phyloP scores from a whole-genome alignment of 2,329 filamentous ascomycete species.

The Ophioceras dolichostomum region DNA sequence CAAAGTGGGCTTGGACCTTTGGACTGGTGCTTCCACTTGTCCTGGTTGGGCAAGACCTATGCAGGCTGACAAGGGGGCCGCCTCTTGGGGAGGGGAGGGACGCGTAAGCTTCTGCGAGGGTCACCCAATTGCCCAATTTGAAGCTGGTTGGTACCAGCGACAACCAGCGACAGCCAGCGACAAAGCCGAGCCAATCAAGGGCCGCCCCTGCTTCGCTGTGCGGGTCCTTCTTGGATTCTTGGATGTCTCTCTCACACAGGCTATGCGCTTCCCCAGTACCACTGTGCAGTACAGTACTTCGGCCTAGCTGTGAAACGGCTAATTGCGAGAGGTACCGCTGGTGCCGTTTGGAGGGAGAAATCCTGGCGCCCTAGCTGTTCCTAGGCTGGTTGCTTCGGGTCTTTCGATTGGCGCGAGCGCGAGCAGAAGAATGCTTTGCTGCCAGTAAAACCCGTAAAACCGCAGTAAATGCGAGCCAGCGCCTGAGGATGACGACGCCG shows the following conservation, averaged over 20 bases:
- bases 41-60: constrained; percentile 2
- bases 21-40: neutral
- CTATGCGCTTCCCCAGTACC: neutral
- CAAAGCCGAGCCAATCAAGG: neutral
- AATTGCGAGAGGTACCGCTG: constrained; percentile 2
- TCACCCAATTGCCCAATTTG: constrained; percentile 1
- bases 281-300: constrained; percentile 3
- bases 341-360: no score
- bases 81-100: constrained; percentile 1
- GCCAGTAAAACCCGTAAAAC: no score
- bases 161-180: no score
- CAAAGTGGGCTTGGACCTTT: constrained; percentile 3
- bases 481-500: constrained; percentile 15
- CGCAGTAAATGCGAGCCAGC: no score
- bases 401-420: no score
- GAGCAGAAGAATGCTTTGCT: no score
- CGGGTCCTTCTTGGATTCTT: neutral
- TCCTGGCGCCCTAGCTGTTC: no score
- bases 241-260: neutral
- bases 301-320: neutral
- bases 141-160: no score
- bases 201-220: no score
- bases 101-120: constrained; percentile 4
- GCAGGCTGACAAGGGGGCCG: constrained; percentile 3
- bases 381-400: no score